These are phyloP conservation scores for Chlamydomonas urium DNA, from an alignment of 139 green algal species.

Conservation along the genomic window DNA sequence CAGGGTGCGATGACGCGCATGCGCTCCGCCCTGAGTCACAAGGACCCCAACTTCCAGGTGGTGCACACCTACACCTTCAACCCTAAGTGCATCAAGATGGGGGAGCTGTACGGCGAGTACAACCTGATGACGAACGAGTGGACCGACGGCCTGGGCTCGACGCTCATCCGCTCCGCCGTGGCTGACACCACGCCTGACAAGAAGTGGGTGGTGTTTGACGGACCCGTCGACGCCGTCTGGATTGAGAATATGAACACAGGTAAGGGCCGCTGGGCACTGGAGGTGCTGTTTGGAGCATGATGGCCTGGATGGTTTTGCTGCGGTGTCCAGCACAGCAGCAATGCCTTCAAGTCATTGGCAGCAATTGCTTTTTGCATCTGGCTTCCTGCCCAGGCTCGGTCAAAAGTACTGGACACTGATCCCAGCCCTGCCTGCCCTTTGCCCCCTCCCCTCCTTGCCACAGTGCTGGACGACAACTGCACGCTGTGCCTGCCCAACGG, in stretches of 20 bases:
- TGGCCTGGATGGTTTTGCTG: too few species aligned
- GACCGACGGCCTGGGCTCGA: constrained; percentile 72
- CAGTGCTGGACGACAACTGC: constrained; percentile 83
- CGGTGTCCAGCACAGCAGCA: too few species aligned
- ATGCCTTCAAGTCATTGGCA: too few species aligned
- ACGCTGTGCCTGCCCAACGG: constrained; percentile 78
- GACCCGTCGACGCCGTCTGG: constrained; percentile 78
- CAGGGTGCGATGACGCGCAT: constrained; percentile 60
- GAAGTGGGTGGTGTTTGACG: constrained; percentile 77
- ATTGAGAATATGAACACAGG: constrained; percentile 76
- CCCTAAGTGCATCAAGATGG: constrained; percentile 88
- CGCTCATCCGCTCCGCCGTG: constrained; percentile 70
- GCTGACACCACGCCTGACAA: constrained; percentile 60
- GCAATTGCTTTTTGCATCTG: neutral
- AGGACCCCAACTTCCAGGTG: constrained; percentile 46
- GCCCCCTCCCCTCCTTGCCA: too few species aligned
- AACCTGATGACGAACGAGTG: constrained; percentile 82
- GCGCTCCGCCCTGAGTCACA: constrained; percentile 41
- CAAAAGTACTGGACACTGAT: too few species aligned
- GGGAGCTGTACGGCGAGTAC: constrained; percentile 88
- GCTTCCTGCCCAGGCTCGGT: neutral
- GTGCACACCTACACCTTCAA: constrained; percentile 68
- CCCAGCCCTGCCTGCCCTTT: too few species aligned
- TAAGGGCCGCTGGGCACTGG: too few species aligned
- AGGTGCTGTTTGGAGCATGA: neutral